phyloP scores from a whole-genome alignment of 1,284 basidiomycete genomes.

The Xerocomus nothofagi region DNA sequence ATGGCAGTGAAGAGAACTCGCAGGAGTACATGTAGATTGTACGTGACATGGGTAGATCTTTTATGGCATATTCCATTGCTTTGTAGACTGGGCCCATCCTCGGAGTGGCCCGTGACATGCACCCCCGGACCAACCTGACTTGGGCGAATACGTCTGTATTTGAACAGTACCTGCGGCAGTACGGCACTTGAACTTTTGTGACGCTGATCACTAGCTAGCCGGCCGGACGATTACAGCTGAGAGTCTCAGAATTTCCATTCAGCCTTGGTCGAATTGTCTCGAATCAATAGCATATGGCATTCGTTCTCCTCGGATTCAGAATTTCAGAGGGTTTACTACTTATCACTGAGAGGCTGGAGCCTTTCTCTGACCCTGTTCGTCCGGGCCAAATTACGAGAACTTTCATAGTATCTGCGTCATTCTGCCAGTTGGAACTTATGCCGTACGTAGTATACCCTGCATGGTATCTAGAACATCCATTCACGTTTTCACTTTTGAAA shows the following conservation, averaged over 20 bases:
- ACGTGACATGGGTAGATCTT: not conserved
- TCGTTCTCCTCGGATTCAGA: no score
- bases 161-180: no score
- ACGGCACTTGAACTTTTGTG: not conserved
- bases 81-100: no score
- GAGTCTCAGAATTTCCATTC: not conserved
- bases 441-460: no score
- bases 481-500: not conserved
- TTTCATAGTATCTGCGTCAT: not conserved
- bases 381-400: not conserved
- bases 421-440: not conserved
- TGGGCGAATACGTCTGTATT: not conserved
- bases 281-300: not conserved
- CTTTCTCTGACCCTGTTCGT: not conserved
- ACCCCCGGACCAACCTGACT: not conserved
- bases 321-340: not conserved
- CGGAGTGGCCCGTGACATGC: no score
- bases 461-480: not conserved
- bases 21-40: not conserved
- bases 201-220: not conserved
- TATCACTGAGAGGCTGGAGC: not conserved
- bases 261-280: not conserved
- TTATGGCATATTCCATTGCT: not conserved
- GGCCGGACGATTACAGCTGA: not conserved
- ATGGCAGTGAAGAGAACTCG: not conserved